phyloP scores from a whole-genome alignment of 108 stramenopile species.

The Craspedostauros australis region DNA sequence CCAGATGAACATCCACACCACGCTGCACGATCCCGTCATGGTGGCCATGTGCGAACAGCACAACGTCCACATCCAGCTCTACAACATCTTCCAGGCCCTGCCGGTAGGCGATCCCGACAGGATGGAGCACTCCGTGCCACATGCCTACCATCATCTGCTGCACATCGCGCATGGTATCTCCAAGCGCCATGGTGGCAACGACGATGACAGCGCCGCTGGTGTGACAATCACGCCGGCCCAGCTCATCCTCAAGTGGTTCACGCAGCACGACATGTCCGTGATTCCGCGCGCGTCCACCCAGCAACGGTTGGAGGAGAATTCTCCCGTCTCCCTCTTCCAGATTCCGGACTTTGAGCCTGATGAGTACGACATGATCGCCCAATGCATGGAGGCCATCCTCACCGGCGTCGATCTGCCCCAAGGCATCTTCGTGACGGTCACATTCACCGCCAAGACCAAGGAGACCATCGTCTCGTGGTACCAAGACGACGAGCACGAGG shows the following conservation, averaged over 20 bases:
- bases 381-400: constrained; percentile 35
- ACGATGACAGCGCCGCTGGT: not conserved
- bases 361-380: constrained; percentile 30
- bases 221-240: constrained; percentile 22
- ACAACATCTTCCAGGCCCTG: constrained; percentile 44
- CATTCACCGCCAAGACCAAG: constrained; percentile 29
- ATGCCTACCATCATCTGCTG: constrained; percentile 28
- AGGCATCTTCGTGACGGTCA: constrained; percentile 25
- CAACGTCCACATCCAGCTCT: constrained; percentile 55
- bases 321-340: constrained; percentile 20
- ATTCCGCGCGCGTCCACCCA: constrained; percentile 42
- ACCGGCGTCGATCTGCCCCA: constrained; percentile 42
- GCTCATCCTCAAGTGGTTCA: constrained; percentile 43
- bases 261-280: constrained; percentile 45
- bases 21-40: constrained; percentile 65
- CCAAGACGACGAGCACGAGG: constrained; percentile 27
- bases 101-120: constrained; percentile 1
- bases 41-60: constrained; percentile 43
- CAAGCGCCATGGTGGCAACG: not conserved
- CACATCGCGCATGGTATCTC: constrained; percentile 28
- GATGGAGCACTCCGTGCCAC: constrained; percentile 21
- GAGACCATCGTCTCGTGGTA: constrained; percentile 35
- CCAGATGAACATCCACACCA: constrained; percentile 66
- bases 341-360: constrained; percentile 29
- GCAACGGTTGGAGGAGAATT: constrained; percentile 39